Evolutionary conservation across 257 asterid genomes (phyloP), one percentile per base, ranked within the genome.

Genomic region (Buddleja alternifolia): DNA sequence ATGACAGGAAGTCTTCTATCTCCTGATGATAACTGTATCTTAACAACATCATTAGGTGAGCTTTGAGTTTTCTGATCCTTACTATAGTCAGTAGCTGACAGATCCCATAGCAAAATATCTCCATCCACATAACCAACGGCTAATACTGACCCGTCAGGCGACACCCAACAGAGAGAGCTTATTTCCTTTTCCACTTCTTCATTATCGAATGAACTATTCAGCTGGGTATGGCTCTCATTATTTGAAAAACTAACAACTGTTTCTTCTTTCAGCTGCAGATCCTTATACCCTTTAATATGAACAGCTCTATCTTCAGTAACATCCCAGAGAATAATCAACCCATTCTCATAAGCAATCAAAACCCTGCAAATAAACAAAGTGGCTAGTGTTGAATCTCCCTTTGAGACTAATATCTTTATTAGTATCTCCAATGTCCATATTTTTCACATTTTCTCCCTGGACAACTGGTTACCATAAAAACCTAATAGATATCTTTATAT

Each of bases 121-220:
- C 99, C 99, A 72, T 94, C 99, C 64, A 94, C 90, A 67, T 94
- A 91, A 40, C 99, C 99, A 71, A 94, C 96, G 51, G 99, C 97
- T 80, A 91, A 81, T 71, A 84, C 75, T 72, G 97, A 87, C 47
- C 96, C 97, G 81, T 94, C 97, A 59, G 85, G 69, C 40, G 99
- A 87, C 48, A 77, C 93, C 97, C 99, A 94, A 86, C 99, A 94
- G 56, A 94, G 86, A 79, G 97, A 85, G 78, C 95, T 84, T 82
- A 94, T 91, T 79, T 91, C 99, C 75, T 94, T 94, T 37, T 86
- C 96, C 62, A 58, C 76, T 72, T 82, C 89, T 70, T 86, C 93
- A 44, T 73, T 71, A 32, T 87, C 93, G 59, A 75, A 71, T 67
- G 85, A 73, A 73, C 74, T 77, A 67, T 66, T 69, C 57, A 34